Base-by-base conservation (phyloP, 768 basidiomycete species). In the Leucosporidium yakuticum region DNA sequence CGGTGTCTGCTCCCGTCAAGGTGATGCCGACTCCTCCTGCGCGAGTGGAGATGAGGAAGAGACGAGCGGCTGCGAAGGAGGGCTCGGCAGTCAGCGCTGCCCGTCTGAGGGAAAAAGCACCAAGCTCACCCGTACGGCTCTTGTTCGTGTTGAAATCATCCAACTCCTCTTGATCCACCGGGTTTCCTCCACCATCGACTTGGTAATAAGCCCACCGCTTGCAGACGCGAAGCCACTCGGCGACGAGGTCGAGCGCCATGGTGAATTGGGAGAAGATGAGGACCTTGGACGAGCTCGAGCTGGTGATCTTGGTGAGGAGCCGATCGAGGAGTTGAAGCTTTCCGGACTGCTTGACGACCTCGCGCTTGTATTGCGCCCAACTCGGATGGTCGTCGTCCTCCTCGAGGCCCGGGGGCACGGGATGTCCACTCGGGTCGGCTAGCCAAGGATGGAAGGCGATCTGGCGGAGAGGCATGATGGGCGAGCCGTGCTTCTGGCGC, bases 301-400 rank as follows among this genome's bases (percentile, higher is more conserved):
- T 81, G 79, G 97, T 91, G 36, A 99, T 79, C 64, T 87, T 92
- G 44, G 85, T 85, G 14, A 99, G 83, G 12, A 99, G 81, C 9
- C 93, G 85, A 70, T 97, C 90, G 0, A 99, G 84, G 4, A 99
- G 81, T 83, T 97, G 88, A 94, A 98, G 97, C 82, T 99, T 99
- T 23, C 96, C 96, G 65, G 89, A 91, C 0, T 86, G 86, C 65
- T 88, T 86, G 31, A 94, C 85, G 39, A 97, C 39, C 14, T 44
- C 39, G 11, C 14, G 11, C 8, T 15, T 8, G 14, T 44, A 44
- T 2, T 8, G 3, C 8, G 6, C 14, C 39, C 39, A 44, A 15
- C 8, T 15, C 39, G 39, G 39, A 44, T 44, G 39, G 2, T 44
- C 39, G 39, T 44, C 39, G 8, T 44, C 39, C 39, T 44, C 39